Evolutionary conservation across 2,329 filamentous ascomycete genomes (phyloP), one percentile per base, ranked within the genome.

Genomic region (Talaromyces sp.): DNA sequence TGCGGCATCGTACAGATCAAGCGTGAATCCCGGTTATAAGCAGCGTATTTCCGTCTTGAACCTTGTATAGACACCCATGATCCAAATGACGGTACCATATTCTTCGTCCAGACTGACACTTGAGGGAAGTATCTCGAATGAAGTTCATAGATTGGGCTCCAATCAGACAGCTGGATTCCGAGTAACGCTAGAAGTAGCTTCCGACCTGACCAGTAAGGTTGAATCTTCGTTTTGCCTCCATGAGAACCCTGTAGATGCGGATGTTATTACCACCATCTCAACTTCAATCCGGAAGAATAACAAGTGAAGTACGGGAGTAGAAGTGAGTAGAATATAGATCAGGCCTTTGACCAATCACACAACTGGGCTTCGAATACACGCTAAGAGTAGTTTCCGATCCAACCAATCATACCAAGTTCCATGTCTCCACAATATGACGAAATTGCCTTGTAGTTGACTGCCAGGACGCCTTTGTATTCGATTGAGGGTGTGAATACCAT

Each of bases 361-460:
- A 13, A 22, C 37, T 14, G 19, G 10, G 58, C 9, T 13, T 37
- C 9, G 14, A 22, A 3, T 11, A 19, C 22, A 13, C 61, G 24
- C 61, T 63, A 63, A 41, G 16, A n/a, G 33, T 63, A 63, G 61
- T 47, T 63, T 63, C 61, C 61, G 61, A 63, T 1, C 43, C 9
- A 9, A 14, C 61, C 50, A 63, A 63, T 63, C 19, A 45, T 16
- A 35, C n/a, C 13, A 35, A 11, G 11, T 35, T 2, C 1, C 1
- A 3, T 10, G 8, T 27, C 24, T 35, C 33, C 27, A 22, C 14
- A 43, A 56, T 19, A 7, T 39, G 33, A 16, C 13, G 9, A 31
- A 33, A 3, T 54, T 10, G 48, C 52, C 6, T 22, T 11, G n/a
- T 56, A 8, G 37, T 37, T 27, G 27, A 47, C 27, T 31, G 47